phyloP scores from a whole-genome alignment of 495 filamentous ascomycete species.

The Ramalina intermedia region DNA sequence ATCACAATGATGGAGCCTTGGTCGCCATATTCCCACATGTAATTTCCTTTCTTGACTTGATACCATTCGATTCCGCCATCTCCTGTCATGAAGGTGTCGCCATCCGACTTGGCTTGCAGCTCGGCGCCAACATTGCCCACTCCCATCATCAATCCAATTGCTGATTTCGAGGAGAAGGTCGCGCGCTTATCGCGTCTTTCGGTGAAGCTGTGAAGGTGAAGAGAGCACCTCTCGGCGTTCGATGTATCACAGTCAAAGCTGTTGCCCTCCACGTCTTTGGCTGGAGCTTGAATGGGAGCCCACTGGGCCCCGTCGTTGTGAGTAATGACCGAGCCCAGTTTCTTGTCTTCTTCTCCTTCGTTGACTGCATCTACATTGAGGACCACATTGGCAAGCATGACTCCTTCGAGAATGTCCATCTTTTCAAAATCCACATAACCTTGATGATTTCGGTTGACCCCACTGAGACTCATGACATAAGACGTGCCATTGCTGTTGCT shows the following conservation, averaged over 20 bases:
- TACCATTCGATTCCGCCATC: constrained; percentile 88
- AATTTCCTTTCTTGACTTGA: constrained; percentile 65
- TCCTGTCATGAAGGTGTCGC: constrained; percentile 69
- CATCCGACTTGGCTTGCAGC: constrained; percentile 31
- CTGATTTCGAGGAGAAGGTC: constrained; percentile 75
- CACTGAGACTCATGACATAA: constrained; percentile 65
- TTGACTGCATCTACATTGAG: constrained; percentile 48
- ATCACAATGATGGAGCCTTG: constrained; percentile 86
- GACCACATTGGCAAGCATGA: constrained; percentile 75
- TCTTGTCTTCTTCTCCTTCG: constrained; percentile 58
- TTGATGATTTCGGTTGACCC: constrained; percentile 56
- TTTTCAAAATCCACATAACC: constrained; percentile 95
- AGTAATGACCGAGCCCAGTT: constrained; percentile 74
- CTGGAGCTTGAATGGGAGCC: constrained; percentile 54
- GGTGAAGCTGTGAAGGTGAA: constrained; percentile 91
- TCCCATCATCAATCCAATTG: constrained; percentile 82
- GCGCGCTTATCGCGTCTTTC: constrained; percentile 66
- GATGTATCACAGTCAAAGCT: constrained; percentile 48
- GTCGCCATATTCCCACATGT: constrained; percentile 89
- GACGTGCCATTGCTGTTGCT: constrained; percentile 96
- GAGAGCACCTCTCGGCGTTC: constrained; percentile 51
- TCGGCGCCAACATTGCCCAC: constrained; percentile 77
- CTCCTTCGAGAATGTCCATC: constrained; percentile 79
- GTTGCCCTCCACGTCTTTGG: constrained; percentile 53
- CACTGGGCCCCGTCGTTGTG: constrained; percentile 92